Percentiles rank a stretch among this genome's conserved stretches.
Evolutionary conservation across 2,329 filamentous ascomycete species (phyloP).

Genomic region (Fusarium sp.): DNA sequence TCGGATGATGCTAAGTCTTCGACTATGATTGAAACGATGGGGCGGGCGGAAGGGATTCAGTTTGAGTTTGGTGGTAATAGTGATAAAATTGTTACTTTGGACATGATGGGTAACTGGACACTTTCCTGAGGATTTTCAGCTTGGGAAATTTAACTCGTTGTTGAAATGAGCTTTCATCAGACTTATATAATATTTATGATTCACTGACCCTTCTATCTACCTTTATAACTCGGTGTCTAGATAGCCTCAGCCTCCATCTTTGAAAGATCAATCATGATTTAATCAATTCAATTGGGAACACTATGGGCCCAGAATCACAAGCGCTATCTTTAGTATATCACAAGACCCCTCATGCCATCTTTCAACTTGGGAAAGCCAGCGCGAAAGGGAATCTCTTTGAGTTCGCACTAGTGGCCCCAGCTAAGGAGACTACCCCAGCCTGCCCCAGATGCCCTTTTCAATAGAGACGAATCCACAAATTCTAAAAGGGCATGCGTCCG

Average conservation of each 20-base stretch:
- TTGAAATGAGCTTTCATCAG: too few relatives aligned
- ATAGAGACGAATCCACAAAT: neutral
- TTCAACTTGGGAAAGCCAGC: conserved; percentile 8
- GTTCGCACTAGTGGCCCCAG: neutral
- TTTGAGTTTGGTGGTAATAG: neutral
- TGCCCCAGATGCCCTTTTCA: neutral
- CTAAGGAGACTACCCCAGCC: neutral
- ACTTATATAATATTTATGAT: neutral
- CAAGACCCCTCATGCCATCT: rapidly evolving
- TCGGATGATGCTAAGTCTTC: neutral
- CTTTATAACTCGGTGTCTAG: neutral
- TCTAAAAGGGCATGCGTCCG: conserved; percentile 21
- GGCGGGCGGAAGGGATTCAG: neutral
- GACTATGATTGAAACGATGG: neutral
- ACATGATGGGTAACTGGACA: neutral
- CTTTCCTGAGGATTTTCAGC: neutral
- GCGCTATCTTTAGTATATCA: neutral
- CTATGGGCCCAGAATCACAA: neutral
- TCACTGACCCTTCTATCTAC: neutral
- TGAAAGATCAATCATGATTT: neutral
- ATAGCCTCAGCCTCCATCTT: neutral
- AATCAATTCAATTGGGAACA: neutral
- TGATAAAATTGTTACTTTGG: neutral
- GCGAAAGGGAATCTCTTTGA: neutral
- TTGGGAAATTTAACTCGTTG: too few relatives aligned